phyloP scores from a whole-genome alignment of 2,329 filamentous ascomycete genomes.

The Beauveria sp. region DNA sequence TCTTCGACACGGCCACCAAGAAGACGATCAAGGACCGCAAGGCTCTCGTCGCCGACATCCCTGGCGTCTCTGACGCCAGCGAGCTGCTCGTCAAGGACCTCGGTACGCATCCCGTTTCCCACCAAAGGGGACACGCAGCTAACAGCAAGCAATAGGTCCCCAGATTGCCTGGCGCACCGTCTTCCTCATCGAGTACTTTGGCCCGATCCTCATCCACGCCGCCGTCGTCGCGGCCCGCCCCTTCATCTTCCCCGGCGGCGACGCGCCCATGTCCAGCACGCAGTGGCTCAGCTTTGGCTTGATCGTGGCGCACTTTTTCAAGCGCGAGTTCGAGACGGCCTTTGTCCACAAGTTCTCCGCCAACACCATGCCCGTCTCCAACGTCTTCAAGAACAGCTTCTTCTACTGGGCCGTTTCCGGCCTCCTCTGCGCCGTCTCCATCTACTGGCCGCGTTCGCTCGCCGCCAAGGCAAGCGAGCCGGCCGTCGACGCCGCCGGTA shows the following conservation, averaged over 20 bases:
- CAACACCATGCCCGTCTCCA: slow-evolving; percentile 83
- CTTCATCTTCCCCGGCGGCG: slow-evolving; percentile 43
- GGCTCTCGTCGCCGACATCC: slow-evolving; percentile 42
- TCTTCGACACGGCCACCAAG: slow-evolving; percentile 53
- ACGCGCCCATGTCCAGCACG: slow-evolving; percentile 48
- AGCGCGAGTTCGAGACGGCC: slow-evolving; percentile 90
- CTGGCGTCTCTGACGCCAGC: slow-evolving; percentile 38
- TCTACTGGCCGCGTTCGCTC: slow-evolving; percentile 69
- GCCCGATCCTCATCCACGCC: slow-evolving; percentile 81
- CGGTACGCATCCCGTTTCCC: slow-evolving; percentile 44
- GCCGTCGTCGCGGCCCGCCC: slow-evolving; percentile 65
- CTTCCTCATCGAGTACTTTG: slow-evolving; percentile 91
- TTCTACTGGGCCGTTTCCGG: slow-evolving; percentile 92
- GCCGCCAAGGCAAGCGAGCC: slow-evolving; percentile 47
- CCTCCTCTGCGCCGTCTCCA: slow-evolving; percentile 71
- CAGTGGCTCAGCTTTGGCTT: slow-evolving; percentile 71
- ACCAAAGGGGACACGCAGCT: too few relatives aligned
- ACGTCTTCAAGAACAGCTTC: slow-evolving; percentile 90
- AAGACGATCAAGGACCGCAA: slow-evolving; percentile 57
- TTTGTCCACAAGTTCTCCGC: slow-evolving; percentile 94
- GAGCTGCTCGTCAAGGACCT: slow-evolving; percentile 87
- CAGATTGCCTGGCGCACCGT: slow-evolving; percentile 92
- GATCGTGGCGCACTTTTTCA: slow-evolving; percentile 77
- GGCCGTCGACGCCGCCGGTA: slow-evolving; percentile 55
- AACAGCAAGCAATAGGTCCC: slow-evolving; percentile 47